Conservation (phyloP, 768 basidiomycete genomes). For the Bullera alba region DNA sequence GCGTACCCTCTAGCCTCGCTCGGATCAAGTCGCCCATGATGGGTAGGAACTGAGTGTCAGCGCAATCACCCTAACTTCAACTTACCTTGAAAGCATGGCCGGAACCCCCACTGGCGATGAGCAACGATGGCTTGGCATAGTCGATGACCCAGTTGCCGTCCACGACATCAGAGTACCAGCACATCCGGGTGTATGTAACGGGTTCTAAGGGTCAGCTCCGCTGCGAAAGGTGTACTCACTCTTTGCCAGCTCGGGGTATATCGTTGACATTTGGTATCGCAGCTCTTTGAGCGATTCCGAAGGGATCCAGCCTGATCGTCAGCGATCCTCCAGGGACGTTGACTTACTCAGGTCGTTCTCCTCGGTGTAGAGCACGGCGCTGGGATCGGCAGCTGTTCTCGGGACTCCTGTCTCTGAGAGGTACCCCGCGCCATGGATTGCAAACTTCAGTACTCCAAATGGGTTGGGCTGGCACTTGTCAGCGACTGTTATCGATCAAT, state of each 20-base stretch:
- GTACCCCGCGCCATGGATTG: conserved; percentile 14
- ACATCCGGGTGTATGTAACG: conserved; percentile 16
- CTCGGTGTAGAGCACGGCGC: conserved; percentile 5
- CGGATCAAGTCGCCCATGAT: conserved; percentile 17
- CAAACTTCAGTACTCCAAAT: conserved; percentile 15
- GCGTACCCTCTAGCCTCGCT: conserved; percentile 9
- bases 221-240: conserved; percentile 3
- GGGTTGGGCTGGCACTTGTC: conserved; percentile 5
- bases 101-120: conserved; percentile 13
- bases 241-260: conserved; percentile 14
- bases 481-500: background rate
- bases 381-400: conserved; percentile 13
- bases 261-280: background rate
- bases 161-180: conserved; percentile 14
- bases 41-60: conserved; percentile 10
- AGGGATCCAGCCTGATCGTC: conserved; percentile 15
- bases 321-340: background rate
- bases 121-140: conserved; percentile 7
- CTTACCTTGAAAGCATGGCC: conserved; percentile 18
- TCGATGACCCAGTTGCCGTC: conserved; percentile 21
- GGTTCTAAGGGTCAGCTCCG: conserved; percentile 7
- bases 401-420: conserved; percentile 9
- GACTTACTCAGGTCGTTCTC: conserved; percentile 10
- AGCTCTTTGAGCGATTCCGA: conserved; percentile 4
- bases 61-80: background rate